Conservation (phyloP, 1,284 basidiomycete species). For the Mycena citricolor region DNA sequence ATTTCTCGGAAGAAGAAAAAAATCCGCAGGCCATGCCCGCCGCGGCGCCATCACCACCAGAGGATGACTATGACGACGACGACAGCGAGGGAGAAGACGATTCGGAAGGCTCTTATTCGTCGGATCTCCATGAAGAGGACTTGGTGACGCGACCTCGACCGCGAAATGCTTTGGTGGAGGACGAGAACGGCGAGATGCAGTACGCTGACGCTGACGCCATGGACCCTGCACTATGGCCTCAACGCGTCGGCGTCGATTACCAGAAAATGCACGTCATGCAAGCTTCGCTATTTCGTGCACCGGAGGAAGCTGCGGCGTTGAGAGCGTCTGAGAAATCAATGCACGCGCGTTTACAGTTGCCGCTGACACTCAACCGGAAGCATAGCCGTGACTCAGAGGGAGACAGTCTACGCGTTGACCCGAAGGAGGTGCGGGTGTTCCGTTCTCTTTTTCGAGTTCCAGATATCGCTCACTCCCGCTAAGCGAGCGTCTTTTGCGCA, state of each 20-base stretch:
- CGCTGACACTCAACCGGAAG: slow-evolving; percentile 51
- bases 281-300: slow-evolving; percentile 76
- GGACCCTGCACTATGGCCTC: slow-evolving; percentile 55
- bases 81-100: slow-evolving; percentile 35
- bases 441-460: slow-evolving; percentile 8
- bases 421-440: slow-evolving; percentile 55
- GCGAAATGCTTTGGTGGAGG: slow-evolving; percentile 48
- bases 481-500: slow-evolving; percentile 80
- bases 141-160: slow-evolving; percentile 32
- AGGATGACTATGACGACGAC: slow-evolving; percentile 28
- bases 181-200: slow-evolving; percentile 47
- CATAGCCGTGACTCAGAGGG: slow-evolving; percentile 78
- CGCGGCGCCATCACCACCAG: no score
- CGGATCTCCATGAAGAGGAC: slow-evolving; percentile 53
- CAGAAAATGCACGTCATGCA: slow-evolving; percentile 93
- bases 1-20: slow-evolving; percentile 25
- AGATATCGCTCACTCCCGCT: slow-evolving; percentile 20
- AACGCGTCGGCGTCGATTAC: slow-evolving; percentile 71
- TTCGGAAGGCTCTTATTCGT: slow-evolving; percentile 27
- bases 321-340: slow-evolving; percentile 42
- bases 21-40: slow-evolving; percentile 14
- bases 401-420: slow-evolving; percentile 60
- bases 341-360: slow-evolving; percentile 40
- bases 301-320: slow-evolving; percentile 65
- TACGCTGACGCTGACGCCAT: slow-evolving; percentile 44